Base-by-base conservation (phyloP, 371 early-diverging fungal genomes). In the Mortierella sp. region DNA sequence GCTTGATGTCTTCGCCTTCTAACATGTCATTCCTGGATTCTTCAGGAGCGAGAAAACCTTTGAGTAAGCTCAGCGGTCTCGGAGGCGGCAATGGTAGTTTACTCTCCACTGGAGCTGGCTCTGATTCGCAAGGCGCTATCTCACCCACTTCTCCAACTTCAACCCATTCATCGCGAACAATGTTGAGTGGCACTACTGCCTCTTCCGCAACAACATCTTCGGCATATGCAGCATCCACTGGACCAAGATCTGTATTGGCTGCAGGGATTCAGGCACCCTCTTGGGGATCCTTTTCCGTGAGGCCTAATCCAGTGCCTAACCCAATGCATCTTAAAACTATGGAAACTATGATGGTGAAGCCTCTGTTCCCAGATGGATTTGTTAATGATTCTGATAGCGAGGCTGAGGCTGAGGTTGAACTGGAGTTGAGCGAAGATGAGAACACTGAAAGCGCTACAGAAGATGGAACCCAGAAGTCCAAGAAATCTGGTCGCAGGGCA, bases 351-450 rank as follows among this genome's bases (percentile, higher is more conserved):
- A 85, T 87, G 55, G 85, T 92, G 36, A 89, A 89, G 69, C 91
- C 92, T 11, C 47, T 90, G 67, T 90, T 92, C 62, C 87, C 90
- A 3, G 88, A 90, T 19, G 85, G 87, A 36, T 90, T 91, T 70
- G 81, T 88, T 11, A 85, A 77, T 47, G 90, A 88, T 57, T 85
- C 86, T 21, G 89, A 88, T 52, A 84, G 84, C 22, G 88, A 88
- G 47, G 89, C 87, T 28, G 83, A 87, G 5, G 86, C 82, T 24
- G 63, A 84, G 24, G 81, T 84, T 21, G 66, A 86, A 86, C 86
- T 66, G 80, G 89, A 70, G 83, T 85, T 61, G 79, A 86, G 74
- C 32, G 89, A 88, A 40, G 85, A 85, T 48, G 89, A 87, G 21
- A 77, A 74, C 48, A 83, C 84, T 53, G 89, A 88, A 38, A 76